Evolutionary conservation across 208 protist species (phyloP).

Genomic region (Leishmania tropica): DNA sequence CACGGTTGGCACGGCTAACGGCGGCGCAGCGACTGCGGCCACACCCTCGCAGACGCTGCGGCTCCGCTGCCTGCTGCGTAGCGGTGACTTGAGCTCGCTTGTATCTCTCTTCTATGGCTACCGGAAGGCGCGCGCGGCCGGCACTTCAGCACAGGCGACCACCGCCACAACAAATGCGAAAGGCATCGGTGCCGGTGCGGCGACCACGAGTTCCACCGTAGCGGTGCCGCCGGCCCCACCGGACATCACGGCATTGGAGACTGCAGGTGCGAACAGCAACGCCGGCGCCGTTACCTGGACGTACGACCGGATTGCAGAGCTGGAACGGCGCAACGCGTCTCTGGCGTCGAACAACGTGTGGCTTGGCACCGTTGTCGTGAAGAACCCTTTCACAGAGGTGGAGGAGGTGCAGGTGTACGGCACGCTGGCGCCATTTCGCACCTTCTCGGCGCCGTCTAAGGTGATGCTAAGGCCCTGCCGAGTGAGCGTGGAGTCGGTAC

Average conservation of each 20-base stretch:
- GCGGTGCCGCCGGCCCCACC: not conserved
- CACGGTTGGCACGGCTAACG: not conserved
- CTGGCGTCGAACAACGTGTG: constrained; percentile 68
- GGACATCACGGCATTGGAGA: not conserved
- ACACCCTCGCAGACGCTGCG: constrained; percentile 52
- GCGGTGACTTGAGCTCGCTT: constrained; percentile 51
- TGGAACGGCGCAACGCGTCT: constrained; percentile 45
- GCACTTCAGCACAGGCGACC: constrained; percentile 3
- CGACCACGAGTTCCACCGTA: not conserved
- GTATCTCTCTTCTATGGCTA: constrained; percentile 63
- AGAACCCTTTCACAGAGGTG: constrained; percentile 67
- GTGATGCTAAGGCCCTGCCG: constrained; percentile 29
- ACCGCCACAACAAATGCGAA: not conserved
- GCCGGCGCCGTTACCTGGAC: constrained; percentile 22
- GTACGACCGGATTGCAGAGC: constrained; percentile 61
- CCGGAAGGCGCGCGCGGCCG: constrained; percentile 36
- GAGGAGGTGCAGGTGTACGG: constrained; percentile 84
- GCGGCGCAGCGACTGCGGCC: constrained; percentile 6
- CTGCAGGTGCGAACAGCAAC: not conserved
- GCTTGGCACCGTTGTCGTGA: constrained; percentile 72
- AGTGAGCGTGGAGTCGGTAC: constrained; percentile 12
- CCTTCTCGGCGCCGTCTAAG: constrained; percentile 55
- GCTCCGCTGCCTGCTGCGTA: constrained; percentile 66
- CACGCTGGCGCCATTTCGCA: constrained; percentile 67
- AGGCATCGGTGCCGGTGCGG: not conserved